Conservation (phyloP, 2,329 filamentous ascomycete genomes). For the Aspergillus sergii region DNA sequence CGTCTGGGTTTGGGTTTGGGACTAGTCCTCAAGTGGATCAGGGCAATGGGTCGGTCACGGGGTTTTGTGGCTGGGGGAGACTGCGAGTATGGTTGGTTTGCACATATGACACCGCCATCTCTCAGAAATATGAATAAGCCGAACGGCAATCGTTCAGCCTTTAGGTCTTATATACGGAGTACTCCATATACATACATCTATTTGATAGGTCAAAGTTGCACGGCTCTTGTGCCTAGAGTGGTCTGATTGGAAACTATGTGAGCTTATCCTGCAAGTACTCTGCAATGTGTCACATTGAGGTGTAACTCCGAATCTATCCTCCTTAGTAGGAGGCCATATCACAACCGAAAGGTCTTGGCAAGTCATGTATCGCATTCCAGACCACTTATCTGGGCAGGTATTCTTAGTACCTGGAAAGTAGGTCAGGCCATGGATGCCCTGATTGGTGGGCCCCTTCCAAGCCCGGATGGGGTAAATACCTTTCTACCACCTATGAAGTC, state of each 20-base stretch:
- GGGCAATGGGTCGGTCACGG: background rate
- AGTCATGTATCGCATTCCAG: background rate
- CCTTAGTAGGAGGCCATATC: background rate
- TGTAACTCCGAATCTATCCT: background rate
- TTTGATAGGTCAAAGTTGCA: background rate
- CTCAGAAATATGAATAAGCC: too few species aligned
- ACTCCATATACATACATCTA: too few species aligned
- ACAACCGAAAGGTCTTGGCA: background rate
- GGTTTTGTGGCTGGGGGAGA: background rate
- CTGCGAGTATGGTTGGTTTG: background rate
- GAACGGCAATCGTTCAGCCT: too few species aligned
- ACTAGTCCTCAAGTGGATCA: background rate
- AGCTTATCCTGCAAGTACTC: background rate
- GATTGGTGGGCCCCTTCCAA: background rate
- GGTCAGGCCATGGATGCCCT: background rate
- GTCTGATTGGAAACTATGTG: background rate
- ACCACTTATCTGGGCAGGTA: background rate
- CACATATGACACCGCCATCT: background rate
- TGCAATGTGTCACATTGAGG: background rate
- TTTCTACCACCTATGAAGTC: slow-evolving; percentile 3
- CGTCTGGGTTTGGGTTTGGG: background rate
- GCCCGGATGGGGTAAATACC: background rate
- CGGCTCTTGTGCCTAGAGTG: background rate
- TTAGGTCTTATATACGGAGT: too few species aligned
- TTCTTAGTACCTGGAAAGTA: background rate